A percentile compares a stretch with the other conserved stretches of the same genome.
These are phyloP conservation scores for Suillus tomentosus DNA, from an alignment of 768 basidiomycete genomes.

Conservation along the genomic window DNA sequence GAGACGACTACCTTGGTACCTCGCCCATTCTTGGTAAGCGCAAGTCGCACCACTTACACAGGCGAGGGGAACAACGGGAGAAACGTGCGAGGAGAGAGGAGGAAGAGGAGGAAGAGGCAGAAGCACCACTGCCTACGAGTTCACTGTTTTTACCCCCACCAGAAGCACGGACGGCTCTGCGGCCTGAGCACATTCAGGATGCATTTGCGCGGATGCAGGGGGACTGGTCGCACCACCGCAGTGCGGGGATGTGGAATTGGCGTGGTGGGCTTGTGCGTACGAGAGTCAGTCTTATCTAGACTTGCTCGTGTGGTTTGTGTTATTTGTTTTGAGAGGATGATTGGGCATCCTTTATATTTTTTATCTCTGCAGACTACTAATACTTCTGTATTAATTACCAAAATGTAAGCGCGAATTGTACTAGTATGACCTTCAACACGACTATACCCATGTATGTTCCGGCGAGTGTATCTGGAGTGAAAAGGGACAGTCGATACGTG, in stretches of 20 bases:
- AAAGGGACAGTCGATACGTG: too few relatives aligned
- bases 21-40: conserved; percentile 67
- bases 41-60: conserved; percentile 46
- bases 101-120: conserved; percentile 56
- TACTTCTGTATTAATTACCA: neutral
- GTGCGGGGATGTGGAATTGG: conserved; percentile 89
- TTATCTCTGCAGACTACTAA: neutral
- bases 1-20: conserved; percentile 56
- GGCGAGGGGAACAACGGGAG: conserved; percentile 40
- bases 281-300: conserved; percentile 74
- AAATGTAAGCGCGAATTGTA: neutral
- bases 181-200: conserved; percentile 87
- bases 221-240: conserved; percentile 78
- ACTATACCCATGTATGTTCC: too few relatives aligned
- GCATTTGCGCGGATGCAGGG: conserved; percentile 90
- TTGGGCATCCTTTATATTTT: neutral
- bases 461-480: too few relatives aligned
- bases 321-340: neutral
- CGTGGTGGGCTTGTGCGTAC: conserved; percentile 82
- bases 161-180: conserved; percentile 75
- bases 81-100: conserved; percentile 59
- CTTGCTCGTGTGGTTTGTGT: conserved; percentile 4
- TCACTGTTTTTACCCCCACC: conserved; percentile 81
- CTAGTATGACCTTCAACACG: neutral
- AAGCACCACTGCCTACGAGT: conserved; percentile 66